These are phyloP conservation scores for Polychaeton citri DNA, from an alignment of 2,329 filamentous ascomycete species.

Conservation along the genomic window DNA sequence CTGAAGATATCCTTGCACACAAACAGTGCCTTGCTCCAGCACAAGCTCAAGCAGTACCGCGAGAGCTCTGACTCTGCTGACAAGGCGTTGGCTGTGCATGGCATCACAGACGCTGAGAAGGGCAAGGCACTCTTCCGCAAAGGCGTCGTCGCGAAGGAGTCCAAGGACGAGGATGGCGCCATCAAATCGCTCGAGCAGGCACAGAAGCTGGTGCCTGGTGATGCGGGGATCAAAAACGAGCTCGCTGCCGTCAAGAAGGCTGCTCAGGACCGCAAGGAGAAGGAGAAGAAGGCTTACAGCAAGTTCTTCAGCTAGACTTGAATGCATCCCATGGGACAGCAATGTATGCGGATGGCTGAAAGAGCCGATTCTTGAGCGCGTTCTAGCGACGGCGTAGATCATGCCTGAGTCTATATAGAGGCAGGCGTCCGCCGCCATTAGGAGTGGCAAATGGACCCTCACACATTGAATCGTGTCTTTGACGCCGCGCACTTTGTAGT, in stretches of 20 bases:
- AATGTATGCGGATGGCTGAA: too few species aligned
- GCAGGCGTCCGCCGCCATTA: too few species aligned
- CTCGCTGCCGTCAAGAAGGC: conserved; percentile 65
- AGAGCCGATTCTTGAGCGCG: not conserved
- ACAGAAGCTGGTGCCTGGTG: conserved; percentile 43
- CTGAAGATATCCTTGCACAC: conserved; percentile 78
- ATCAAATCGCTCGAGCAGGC: conserved; percentile 31
- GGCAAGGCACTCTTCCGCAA: conserved; percentile 83
- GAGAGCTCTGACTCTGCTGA: conserved; percentile 59
- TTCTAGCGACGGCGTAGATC: not conserved
- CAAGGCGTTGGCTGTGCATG: conserved; percentile 55
- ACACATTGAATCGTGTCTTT: too few species aligned
- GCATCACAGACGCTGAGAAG: conserved; percentile 59
- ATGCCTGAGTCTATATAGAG: not conserved
- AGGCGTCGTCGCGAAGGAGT: conserved; percentile 57
- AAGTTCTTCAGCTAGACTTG: conserved; percentile 60
- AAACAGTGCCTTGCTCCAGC: conserved; percentile 74
- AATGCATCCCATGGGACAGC: too few species aligned
- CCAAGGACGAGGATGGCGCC: conserved; percentile 77
- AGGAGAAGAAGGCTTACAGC: conserved; percentile 84
- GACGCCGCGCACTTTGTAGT: too few species aligned
- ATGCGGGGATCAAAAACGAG: conserved; percentile 63
- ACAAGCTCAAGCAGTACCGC: conserved; percentile 61
- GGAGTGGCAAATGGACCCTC: too few species aligned
- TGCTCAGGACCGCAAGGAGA: conserved; percentile 58